Evolutionary conservation across 768 basidiomycete species (phyloP), one percentile per base, ranked within the genome.

Genomic region (Termitomyces sp.): DNA sequence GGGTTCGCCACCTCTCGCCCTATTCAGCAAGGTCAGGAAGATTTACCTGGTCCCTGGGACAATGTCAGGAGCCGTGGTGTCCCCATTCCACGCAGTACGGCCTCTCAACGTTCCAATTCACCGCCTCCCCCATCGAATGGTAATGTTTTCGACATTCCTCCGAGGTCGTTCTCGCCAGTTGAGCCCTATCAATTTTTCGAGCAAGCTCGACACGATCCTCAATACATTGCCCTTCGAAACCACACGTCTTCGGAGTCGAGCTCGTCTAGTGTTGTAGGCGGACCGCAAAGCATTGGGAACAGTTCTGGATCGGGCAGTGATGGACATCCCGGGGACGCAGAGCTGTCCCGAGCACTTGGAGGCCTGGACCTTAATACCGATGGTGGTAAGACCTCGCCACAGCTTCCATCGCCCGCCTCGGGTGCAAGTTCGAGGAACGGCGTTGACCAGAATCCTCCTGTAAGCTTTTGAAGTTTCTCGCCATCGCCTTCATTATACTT

Each of bases 401-500:
- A 91, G 66, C 68, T 91, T 30, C 88, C 90, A 14, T 90, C 88
- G 4, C 91, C 91, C 45, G 83, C 83, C 48, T 89, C 88, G 22
- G 83, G 85, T 56, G 76, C 81, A 9, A 83, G 86, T 37, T 76
- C 76, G 5, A 65, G 72, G 51, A 78, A 77, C 57, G 77, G 76
- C 13, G 76, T 86, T 36, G 96, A 98, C 73, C 93, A 96, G 76
- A 98, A 98, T 71, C 95, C 95, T 65, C 95, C 95, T 14, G 87
- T 89, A 69, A 68, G 86, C 56, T 56, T 34, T n/a, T n/a, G n/a
- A 22, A 30, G 12, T 40, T 59, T 33, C 56, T 57, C 43, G 9
- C 12, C 4, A 4, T 13, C 14, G 22, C 6, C 30, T 53, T 51
- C 40, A 26, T 26, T 42, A 32, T 54, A 37, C 51, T 67, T 33